Evolutionary conservation across 2,329 filamentous ascomycete species (phyloP), one percentile per base, ranked within the genome.

Genomic region (Magnaporthales sp.): DNA sequence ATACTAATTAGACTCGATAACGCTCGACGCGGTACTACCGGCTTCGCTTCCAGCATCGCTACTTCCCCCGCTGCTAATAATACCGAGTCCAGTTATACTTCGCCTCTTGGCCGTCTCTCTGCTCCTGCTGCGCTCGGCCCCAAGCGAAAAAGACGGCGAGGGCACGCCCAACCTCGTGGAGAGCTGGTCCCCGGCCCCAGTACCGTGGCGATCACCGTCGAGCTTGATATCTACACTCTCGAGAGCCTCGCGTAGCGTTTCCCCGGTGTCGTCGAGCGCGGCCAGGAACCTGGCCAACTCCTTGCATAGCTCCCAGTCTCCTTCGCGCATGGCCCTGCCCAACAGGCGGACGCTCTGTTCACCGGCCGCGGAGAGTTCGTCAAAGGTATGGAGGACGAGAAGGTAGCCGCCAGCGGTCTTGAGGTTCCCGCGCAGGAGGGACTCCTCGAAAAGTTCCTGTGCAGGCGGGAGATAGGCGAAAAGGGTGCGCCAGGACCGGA

Each of bases 341-440:
- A 99, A 84, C 27, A 99, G 80, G 13, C 93, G 86, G 4, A 97
- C 90, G 24, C 93, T 89, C 74, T 94, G 90, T 72, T 91, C 89
- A 15, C 88, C 89, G 24, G 88, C 90, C 1, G 88, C 83, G 11
- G 83, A 85, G 58, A 91, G 77, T 75, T 91, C 89, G 70, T 90
- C 87, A 67, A 91, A 83, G 0, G 93, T 96, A 74, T 99, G 94
- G 46, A 99, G 81, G 46, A 99, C 91, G 22, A 99, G 86, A n/a
- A 99, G 84, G 76, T 98, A 99, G 0, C 96, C 95, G 10, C 93
- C 94, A 1, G 95, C 96, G 6, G 95, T 99, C 78, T 98, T 98
- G 64, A 99, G 81, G 4, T 90, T 91, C 3, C 92, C 93, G 67
- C 91, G 87, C 70, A 90, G 88, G 10, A 99, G 80, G 4, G 93